phyloP scores from a whole-genome alignment of 2,329 filamentous ascomycete genomes.

The Aspergillus intermedius region DNA sequence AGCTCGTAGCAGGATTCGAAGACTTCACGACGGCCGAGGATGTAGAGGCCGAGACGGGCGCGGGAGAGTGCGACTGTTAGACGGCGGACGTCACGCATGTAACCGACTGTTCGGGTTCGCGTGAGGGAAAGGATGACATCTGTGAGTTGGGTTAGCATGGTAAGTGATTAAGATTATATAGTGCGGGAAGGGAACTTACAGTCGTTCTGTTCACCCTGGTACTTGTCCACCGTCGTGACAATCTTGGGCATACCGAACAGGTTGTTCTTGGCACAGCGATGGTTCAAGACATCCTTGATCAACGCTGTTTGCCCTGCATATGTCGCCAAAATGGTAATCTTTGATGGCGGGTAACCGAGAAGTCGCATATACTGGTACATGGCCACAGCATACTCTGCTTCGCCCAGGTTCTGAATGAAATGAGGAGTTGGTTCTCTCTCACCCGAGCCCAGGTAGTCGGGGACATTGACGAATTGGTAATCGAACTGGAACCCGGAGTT shows the following conservation, averaged over 20 bases:
- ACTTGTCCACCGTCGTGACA: conserved; percentile 95
- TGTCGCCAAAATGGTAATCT: conserved; percentile 84
- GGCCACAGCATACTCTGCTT: conserved; percentile 94
- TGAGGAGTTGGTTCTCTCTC: conserved; percentile 87
- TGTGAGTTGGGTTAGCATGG: conserved; percentile 29
- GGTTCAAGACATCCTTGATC: conserved; percentile 75
- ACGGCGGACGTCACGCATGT: conserved; percentile 85
- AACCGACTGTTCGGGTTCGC: conserved; percentile 80
- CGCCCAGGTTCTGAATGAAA: conserved; percentile 92
- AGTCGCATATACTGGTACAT: conserved; percentile 97
- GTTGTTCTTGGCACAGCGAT: conserved; percentile 74
- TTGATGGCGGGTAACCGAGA: conserved; percentile 76
- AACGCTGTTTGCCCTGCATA: conserved; percentile 89
- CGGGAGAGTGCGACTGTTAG: conserved; percentile 92
- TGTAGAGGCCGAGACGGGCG: conserved; percentile 82
- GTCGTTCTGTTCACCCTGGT: conserved; percentile 98
- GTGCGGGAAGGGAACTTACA: conserved; percentile 56
- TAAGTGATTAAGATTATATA: conserved; percentile 4
- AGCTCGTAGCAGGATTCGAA: conserved; percentile 88
- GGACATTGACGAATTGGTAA: conserved; percentile 94
- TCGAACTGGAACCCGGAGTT: conserved; percentile 92
- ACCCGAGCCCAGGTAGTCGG: conserved; percentile 83
- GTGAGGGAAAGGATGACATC: conserved; percentile 92
- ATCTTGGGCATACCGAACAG: conserved; percentile 85
- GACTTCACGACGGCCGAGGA: conserved; percentile 78